Conservation (phyloP, 2,329 filamentous ascomycete species). For the Ramichloridium luteum region DNA sequence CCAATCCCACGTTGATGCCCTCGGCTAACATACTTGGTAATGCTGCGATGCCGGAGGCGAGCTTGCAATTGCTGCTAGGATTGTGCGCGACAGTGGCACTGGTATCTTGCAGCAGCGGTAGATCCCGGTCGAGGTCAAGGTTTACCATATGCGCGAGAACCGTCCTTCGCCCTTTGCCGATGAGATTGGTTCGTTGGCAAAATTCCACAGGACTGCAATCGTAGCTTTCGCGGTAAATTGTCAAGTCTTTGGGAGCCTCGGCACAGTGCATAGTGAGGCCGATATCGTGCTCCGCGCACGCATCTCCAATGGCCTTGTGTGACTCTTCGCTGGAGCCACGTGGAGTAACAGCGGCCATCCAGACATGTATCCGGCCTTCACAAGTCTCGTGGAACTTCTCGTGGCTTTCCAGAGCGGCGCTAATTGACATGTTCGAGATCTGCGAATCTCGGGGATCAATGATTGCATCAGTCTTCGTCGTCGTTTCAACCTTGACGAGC, state of each 20-base stretch:
- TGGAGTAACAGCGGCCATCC: conserved; percentile 4
- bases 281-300: conserved; percentile 22
- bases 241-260: conserved; percentile 20
- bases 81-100: conserved; percentile 39
- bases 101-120: conserved; percentile 28
- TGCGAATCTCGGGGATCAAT: conserved; percentile 4
- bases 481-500: conserved; percentile 30
- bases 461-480: conserved; percentile 11
- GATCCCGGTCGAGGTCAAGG: conserved; percentile 31
- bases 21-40: conserved; percentile 33
- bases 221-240: conserved; percentile 21
- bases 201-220: conserved; percentile 33
- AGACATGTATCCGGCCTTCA: conserved; percentile 2
- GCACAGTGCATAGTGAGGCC: conserved; percentile 24
- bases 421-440: conserved; percentile 2
- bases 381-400: not conserved
- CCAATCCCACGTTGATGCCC: conserved; percentile 37
- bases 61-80: conserved; percentile 40
- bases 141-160: conserved; percentile 43
- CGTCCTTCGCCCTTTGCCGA: conserved; percentile 31
- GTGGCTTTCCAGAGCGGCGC: conserved; percentile 1
- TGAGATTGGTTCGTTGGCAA: conserved; percentile 28
- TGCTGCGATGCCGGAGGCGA: conserved; percentile 38
- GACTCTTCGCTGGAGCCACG: conserved; percentile 1
- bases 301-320: conserved; percentile 5